Conservation (phyloP, 164 flowering plant species). For the Chloranthus sessilifolius region DNA sequence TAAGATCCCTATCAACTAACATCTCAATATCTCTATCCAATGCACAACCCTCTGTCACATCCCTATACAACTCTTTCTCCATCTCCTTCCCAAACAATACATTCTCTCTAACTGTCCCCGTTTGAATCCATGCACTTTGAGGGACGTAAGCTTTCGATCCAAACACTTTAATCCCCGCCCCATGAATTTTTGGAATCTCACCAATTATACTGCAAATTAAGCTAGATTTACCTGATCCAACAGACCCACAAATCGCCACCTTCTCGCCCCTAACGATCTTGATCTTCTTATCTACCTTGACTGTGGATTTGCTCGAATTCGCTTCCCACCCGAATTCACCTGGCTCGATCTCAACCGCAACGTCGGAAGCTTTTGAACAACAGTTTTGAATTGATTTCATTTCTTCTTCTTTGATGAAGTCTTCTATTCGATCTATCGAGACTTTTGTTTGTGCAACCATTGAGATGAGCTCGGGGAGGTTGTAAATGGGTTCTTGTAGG, state of each 20-base stretch:
- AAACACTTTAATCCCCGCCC: slow-evolving; percentile 40
- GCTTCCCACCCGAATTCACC: slow-evolving; percentile 68
- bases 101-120: slow-evolving; percentile 72
- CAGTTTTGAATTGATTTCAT: slow-evolving; percentile 15
- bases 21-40: slow-evolving; percentile 52
- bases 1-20: slow-evolving; percentile 62
- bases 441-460: slow-evolving; percentile 78
- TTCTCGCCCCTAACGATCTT: slow-evolving; percentile 49
- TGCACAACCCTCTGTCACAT: slow-evolving; percentile 67
- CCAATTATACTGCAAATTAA: slow-evolving; percentile 65
- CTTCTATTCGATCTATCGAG: slow-evolving; percentile 57
- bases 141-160: slow-evolving; percentile 81
- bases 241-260: slow-evolving; percentile 80
- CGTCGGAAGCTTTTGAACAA: slow-evolving; percentile 17
- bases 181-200: slow-evolving; percentile 61
- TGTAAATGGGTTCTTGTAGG: slow-evolving; percentile 84
- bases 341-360: slow-evolving; percentile 44
- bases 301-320: slow-evolving; percentile 28
- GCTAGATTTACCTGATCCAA: slow-evolving; percentile 87
- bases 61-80: slow-evolving; percentile 38
- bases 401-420: slow-evolving; percentile 42
- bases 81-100: slow-evolving; percentile 71
- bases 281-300: slow-evolving; percentile 41
- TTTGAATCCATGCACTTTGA: slow-evolving; percentile 86
- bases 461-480: slow-evolving; percentile 83